phyloP scores from a whole-genome alignment of 1,284 basidiomycete genomes.

The Vanrija humicola region DNA sequence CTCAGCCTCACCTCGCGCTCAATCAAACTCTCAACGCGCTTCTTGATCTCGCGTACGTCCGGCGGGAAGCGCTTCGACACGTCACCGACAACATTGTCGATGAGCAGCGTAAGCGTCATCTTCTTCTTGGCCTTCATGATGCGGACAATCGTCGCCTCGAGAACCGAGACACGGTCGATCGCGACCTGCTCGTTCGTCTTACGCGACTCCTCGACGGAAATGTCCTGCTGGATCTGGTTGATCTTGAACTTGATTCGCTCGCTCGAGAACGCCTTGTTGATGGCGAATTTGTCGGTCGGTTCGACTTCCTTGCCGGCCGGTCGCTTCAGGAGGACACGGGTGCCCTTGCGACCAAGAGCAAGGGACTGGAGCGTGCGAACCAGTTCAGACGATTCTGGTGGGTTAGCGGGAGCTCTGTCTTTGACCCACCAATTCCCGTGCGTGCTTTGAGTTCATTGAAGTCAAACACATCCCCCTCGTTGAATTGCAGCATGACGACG shows the following conservation, averaged over 20 bases:
- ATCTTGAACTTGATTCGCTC: constrained; percentile 78
- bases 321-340: constrained; percentile 73
- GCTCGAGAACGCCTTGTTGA: constrained; percentile 81
- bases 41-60: constrained; percentile 68
- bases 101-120: constrained; percentile 70
- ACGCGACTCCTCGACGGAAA: constrained; percentile 83
- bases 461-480: constrained; percentile 57
- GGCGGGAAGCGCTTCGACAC: constrained; percentile 59
- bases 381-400: constrained; percentile 67
- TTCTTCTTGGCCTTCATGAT: constrained; percentile 91
- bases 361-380: constrained; percentile 84
- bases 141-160: constrained; percentile 91
- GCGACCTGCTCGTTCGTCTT: constrained; percentile 80
- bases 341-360: constrained; percentile 75
- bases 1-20: constrained; percentile 66
- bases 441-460: constrained; percentile 67
- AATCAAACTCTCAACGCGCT: constrained; percentile 72
- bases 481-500: constrained; percentile 85
- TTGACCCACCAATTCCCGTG: constrained; percentile 67
- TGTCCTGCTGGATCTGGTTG: constrained; percentile 92
- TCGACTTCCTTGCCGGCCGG: constrained; percentile 76
- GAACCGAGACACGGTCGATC: constrained; percentile 74
- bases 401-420: background rate
- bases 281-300: constrained; percentile 70
- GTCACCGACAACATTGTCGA: constrained; percentile 55